Evolutionary conservation across 306 rosid species (phyloP).

Genomic region (Cicer chorassanicum): DNA sequence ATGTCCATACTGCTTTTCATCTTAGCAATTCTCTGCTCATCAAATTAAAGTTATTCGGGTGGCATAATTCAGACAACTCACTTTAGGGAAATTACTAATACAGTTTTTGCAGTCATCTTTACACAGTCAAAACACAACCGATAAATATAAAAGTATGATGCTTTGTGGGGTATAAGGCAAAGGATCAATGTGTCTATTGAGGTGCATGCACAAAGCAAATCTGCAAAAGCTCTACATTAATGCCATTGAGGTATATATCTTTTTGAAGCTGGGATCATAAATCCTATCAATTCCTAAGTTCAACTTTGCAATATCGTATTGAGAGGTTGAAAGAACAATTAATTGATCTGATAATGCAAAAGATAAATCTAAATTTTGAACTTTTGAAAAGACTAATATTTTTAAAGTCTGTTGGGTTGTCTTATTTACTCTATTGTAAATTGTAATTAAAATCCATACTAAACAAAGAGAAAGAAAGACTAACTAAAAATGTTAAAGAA

Average conservation of each 20-base stretch:
- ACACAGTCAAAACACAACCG: not conserved
- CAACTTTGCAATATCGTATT: constrained; percentile 8
- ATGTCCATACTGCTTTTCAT: constrained; percentile 1
- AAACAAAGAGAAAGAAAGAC: constrained; percentile 11
- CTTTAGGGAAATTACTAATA: not conserved
- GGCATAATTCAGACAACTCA: constrained; percentile 9
- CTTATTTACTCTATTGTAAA: constrained; percentile 11
- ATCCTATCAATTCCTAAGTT: not conserved
- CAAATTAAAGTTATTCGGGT: not conserved
- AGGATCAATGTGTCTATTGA: not conserved
- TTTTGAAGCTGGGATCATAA: constrained; percentile 9
- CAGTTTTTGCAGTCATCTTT: constrained; percentile 15
- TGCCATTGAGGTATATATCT: constrained; percentile 13
- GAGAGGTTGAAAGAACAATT: not conserved
- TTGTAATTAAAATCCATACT: constrained; percentile 2
- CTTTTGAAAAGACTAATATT: constrained; percentile 23
- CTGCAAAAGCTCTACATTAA: not conserved
- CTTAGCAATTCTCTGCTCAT: constrained; percentile 9
- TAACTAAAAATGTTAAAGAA: constrained; percentile 14
- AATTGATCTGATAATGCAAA: constrained; percentile 9
- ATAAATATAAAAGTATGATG: constrained; percentile 6
- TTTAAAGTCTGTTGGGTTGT: constrained; percentile 13
- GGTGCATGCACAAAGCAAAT: not conserved
- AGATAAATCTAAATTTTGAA: not conserved
- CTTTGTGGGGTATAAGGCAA: not conserved